Evolutionary conservation across 2,329 filamentous ascomycete species (phyloP).

Genomic region (Claviceps digitariae): DNA sequence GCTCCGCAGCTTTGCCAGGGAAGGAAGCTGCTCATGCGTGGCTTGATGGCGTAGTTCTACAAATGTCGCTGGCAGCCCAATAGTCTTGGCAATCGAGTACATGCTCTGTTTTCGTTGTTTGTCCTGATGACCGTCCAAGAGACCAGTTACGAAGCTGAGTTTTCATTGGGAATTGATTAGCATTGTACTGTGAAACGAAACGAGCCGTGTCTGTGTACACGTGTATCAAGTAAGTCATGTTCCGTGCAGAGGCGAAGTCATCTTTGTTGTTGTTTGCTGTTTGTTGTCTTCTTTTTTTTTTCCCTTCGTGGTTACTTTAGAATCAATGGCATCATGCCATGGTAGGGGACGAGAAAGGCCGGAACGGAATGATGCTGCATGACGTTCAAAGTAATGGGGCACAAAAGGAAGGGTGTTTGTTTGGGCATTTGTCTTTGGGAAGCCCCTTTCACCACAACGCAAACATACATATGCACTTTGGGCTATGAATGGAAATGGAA

Average conservation of each 20-base stretch:
- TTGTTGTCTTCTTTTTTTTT: background rate
- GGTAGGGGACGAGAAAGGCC: background rate
- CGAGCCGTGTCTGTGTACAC: background rate
- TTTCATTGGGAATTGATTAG: background rate
- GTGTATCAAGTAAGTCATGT: background rate
- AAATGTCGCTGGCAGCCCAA: conserved; percentile 62
- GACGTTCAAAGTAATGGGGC: background rate
- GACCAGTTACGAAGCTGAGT: conserved; percentile 61
- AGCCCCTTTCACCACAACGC: background rate
- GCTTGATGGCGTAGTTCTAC: conserved; percentile 83
- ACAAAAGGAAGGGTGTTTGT: background rate
- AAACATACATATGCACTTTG: background rate
- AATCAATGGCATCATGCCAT: background rate
- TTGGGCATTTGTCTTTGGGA: background rate
- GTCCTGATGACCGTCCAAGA: conserved; percentile 61
- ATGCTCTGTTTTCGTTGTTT: conserved; percentile 56
- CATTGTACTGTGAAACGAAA: background rate
- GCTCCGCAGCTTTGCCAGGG: conserved; percentile 55
- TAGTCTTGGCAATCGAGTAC: conserved; percentile 55
- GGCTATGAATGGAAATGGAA: background rate
- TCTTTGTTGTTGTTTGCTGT: background rate
- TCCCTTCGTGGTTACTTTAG: background rate
- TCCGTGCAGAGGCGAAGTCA: background rate
- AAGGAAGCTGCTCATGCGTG: conserved; percentile 77
- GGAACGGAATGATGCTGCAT: background rate